Conservation (phyloP, 148 eudicot genomes). For the Mesembryanthemum crystallinum region DNA sequence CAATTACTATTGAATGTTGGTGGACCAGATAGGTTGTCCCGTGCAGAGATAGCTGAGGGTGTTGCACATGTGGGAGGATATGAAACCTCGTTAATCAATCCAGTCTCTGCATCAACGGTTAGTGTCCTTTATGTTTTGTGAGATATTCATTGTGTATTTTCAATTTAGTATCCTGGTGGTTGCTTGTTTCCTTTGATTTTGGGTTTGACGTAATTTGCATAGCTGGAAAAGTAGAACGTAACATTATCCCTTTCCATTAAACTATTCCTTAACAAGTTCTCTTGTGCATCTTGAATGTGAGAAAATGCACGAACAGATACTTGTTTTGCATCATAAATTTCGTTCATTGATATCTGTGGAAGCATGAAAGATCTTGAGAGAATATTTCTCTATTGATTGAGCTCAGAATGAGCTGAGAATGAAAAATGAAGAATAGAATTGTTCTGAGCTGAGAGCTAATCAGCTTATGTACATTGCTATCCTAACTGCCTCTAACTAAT, state of each 20-base stretch:
- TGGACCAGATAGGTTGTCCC: conserved; percentile 87
- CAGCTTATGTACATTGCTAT: too few relatives aligned
- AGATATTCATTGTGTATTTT: neutral
- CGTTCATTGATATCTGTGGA: neutral
- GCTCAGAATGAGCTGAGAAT: too few relatives aligned
- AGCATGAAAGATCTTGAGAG: too few relatives aligned
- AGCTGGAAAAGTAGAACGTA: neutral
- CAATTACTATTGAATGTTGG: conserved; percentile 71
- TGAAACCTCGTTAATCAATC: conserved; percentile 58
- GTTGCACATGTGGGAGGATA: conserved; percentile 70
- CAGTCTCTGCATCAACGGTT: conserved; percentile 81
- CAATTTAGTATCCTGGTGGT: neutral
- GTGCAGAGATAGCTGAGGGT: conserved; percentile 84
- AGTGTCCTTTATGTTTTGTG: conserved; percentile 26
- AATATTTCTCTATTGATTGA: too few relatives aligned
- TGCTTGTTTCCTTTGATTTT: neutral
- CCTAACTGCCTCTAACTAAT: too few relatives aligned
- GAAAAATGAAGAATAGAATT: too few relatives aligned
- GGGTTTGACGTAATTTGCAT: neutral
- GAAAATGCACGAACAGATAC: too few relatives aligned
- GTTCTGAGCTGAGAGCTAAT: too few relatives aligned
- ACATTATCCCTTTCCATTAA: neutral
- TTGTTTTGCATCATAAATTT: neutral
- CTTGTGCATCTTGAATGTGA: too few relatives aligned
- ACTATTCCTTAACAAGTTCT: too few relatives aligned